These are phyloP conservation scores for Pichia phayaonensis DNA, from an alignment of 805 yeast species.

Conservation along the genomic window DNA sequence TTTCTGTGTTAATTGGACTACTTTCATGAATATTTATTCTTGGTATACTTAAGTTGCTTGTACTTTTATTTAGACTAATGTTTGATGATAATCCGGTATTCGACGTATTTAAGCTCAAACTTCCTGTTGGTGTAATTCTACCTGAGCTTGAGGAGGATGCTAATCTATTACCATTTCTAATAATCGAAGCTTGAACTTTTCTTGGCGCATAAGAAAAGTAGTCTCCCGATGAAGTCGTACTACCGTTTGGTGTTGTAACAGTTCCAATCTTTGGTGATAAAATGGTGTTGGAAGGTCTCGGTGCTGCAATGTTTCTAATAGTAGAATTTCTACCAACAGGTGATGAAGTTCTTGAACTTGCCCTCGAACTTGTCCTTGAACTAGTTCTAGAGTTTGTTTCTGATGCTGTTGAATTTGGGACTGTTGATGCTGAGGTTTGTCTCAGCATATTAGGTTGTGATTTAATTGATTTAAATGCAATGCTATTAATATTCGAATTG, in stretches of 20 bases:
- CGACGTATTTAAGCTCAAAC: background rate
- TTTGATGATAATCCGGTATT: background rate
- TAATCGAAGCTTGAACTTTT: slow-evolving; percentile 10
- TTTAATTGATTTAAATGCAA: slow-evolving; percentile 8
- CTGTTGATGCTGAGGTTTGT: background rate
- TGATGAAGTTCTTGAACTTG: slow-evolving; percentile 11
- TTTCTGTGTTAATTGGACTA: slow-evolving; percentile 25
- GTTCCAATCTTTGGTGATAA: slow-evolving; percentile 4
- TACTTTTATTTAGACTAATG: background rate
- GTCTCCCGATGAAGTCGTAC: slow-evolving; percentile 4
- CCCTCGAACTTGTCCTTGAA: slow-evolving; percentile 8
- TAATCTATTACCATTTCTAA: slow-evolving; percentile 10
- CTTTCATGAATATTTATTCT: slow-evolving; percentile 7
- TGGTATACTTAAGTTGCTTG: background rate
- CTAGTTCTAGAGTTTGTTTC: background rate
- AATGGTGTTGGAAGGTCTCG: background rate
- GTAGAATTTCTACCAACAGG: slow-evolving; percentile 1
- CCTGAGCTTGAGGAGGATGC: slow-evolving; percentile 4
- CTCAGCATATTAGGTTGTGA: background rate
- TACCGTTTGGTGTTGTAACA: slow-evolving; percentile 5
- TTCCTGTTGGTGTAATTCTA: background rate
- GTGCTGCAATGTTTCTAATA: background rate
- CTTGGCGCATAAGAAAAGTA: slow-evolving; percentile 13
- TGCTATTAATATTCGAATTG: background rate
- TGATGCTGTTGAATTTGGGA: background rate